phyloP scores from a whole-genome alignment of 192 early-diverging fungal genomes.

The Pilobolus umbonatus region DNA sequence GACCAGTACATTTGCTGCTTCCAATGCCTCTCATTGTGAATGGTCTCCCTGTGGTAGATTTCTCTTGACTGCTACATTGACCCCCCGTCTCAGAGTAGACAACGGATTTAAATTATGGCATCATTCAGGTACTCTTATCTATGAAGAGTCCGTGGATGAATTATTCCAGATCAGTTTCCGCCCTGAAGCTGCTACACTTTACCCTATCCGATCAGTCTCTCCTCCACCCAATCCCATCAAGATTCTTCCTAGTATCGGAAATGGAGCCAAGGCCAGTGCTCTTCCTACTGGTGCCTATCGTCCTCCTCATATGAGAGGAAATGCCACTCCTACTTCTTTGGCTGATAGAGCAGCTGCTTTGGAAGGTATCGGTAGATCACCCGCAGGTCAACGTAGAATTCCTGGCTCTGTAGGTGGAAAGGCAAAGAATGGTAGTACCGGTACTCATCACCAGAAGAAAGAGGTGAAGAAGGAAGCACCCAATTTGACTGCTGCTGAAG shows the following conservation, averaged over 20 bases:
- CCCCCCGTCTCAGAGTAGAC: constrained; percentile 92
- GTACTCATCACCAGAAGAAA: no score
- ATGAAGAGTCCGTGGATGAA: constrained; percentile 74
- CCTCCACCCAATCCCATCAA: constrained; percentile 61
- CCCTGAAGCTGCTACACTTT: constrained; percentile 56
- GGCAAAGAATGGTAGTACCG: constrained; percentile 30
- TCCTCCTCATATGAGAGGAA: constrained; percentile 63
- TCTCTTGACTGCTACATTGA: constrained; percentile 90
- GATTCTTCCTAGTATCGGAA: constrained; percentile 35
- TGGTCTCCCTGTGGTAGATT: constrained; percentile 94
- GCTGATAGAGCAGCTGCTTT: constrained; percentile 20
- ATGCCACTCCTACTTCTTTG: constrained; percentile 34
- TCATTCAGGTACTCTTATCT: constrained; percentile 81
- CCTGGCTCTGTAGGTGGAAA: constrained; percentile 6
- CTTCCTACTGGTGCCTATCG: constrained; percentile 59
- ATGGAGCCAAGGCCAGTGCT: constrained; percentile 41
- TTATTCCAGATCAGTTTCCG: constrained; percentile 81
- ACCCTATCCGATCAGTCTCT: constrained; percentile 77
- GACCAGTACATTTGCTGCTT: constrained; percentile 71
- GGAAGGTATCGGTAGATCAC: constrained; percentile 7
- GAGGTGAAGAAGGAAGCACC: constrained; percentile 33
- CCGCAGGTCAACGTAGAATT: constrained; percentile 7
- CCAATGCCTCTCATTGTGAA: constrained; percentile 79
- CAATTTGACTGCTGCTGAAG: constrained; percentile 18
- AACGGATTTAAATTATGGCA: constrained; percentile 98